Conservation (phyloP, 2,329 filamentous ascomycete species). For the Blastomyces percursus region DNA sequence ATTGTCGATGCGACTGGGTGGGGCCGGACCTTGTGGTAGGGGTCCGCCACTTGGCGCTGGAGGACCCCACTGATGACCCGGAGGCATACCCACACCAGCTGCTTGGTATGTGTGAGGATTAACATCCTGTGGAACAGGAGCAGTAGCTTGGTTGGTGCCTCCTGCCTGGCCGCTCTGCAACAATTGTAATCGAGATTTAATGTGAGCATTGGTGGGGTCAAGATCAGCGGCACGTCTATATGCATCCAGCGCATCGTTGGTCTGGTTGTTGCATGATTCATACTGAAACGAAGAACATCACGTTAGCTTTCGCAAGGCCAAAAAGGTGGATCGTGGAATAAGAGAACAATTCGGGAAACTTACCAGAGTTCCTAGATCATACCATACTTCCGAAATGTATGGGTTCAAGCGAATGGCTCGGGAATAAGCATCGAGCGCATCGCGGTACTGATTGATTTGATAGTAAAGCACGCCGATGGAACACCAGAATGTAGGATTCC, state of each 20-base stretch:
- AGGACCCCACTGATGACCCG: conserved; percentile 80
- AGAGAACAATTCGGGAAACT: conserved; percentile 30
- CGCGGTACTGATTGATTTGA: conserved; percentile 98
- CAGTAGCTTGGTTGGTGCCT: conserved; percentile 57
- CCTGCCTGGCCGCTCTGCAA: conserved; percentile 71
- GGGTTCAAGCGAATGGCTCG: conserved; percentile 93
- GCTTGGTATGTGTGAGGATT: conserved; percentile 90
- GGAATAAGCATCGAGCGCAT: conserved; percentile 94
- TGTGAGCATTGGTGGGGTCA: conserved; percentile 85
- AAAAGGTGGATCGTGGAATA: no score
- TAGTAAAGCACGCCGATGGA: conserved; percentile 98
- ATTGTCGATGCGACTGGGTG: conserved; percentile 49
- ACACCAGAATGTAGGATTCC: conserved; percentile 98
- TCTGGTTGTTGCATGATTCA: conserved; percentile 98
- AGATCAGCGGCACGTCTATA: conserved; percentile 91
- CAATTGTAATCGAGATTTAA: conserved; percentile 86
- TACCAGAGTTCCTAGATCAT: conserved; percentile 90
- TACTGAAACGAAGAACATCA: conserved; percentile 47
- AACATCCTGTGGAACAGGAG: conserved; percentile 68
- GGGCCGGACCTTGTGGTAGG: conserved; percentile 50
- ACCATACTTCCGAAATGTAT: conserved; percentile 99
- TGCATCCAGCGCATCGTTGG: conserved; percentile 87
- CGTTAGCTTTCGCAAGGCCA: background rate
- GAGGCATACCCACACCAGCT: conserved; percentile 68
- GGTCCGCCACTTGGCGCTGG: conserved; percentile 45